Evolutionary conservation across 78 protist genomes (phyloP), one percentile per base, ranked within the genome.

Genomic region (Dictyostelium citrinum): DNA sequence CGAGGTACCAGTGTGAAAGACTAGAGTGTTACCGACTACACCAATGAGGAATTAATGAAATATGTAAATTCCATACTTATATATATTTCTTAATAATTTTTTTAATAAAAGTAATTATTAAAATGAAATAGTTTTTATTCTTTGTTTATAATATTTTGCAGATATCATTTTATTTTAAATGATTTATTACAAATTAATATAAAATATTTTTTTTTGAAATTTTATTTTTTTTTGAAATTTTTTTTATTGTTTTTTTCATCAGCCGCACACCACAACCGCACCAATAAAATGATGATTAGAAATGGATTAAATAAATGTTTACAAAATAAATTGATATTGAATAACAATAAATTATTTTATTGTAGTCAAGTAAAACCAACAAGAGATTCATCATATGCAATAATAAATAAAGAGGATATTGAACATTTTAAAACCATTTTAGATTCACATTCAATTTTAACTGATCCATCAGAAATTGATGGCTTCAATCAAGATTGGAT

Each of bases 401-500:
- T 11, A 16, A 31, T 91, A 14, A 83, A 41, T 29, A 14, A 49
- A 12, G 27, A 91, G 11, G 95, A 91, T 83, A 49, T 91, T 11
- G 33, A 76, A 22, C 24, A 64, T 20, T 91, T 91, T 37, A 70
- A 61, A 80, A 29, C 27, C 12, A 80, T 91, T 22, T 75, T 91
- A 22, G 74, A 61, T 43, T 10, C 60, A 22, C 43, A 58, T 22
- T 33, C 82, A 58, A 39, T 91, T 2, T n/a, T 91, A n/a, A 91
- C 83, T 0, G 90, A 79, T 11, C 24, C 77, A 27, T 86, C 88
- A 37, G 96, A 93, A 20, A 14, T 82, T 8, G 93, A 77, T 6
- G 71, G 67, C 2, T 93, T 51, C 86, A 96, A 96, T 76, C 37
- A 24, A 17, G 96, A 95, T 81, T 96, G 96, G 96, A 96, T 95